These are phyloP conservation scores for Myrmaecium sp. DNA, from an alignment of 2,329 filamentous ascomycete genomes.

Conservation along the genomic window DNA sequence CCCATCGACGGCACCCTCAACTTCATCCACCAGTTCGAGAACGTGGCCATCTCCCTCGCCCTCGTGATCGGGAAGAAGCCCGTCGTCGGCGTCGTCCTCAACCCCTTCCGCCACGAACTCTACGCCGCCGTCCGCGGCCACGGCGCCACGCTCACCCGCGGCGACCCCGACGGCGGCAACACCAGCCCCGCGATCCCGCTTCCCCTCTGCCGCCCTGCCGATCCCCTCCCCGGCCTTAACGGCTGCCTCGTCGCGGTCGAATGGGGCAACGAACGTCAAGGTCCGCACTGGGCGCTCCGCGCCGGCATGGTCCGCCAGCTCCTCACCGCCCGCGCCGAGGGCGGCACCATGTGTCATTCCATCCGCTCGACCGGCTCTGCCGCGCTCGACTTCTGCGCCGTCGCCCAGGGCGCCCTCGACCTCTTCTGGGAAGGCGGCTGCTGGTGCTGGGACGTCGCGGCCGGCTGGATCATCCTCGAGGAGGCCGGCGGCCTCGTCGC, in stretches of 20 bases:
- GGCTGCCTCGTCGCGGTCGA: slow-evolving; percentile 18
- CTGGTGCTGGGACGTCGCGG: slow-evolving; percentile 20
- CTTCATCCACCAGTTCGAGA: slow-evolving; percentile 21
- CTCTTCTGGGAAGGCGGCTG: slow-evolving; percentile 21
- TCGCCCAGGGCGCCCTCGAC: slow-evolving; percentile 18
- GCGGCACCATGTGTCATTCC: slow-evolving; percentile 17
- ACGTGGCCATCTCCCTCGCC: slow-evolving; percentile 17
- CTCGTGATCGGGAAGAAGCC: slow-evolving; percentile 16
- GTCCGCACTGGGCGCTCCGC: slow-evolving; percentile 20
- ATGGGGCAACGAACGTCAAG: slow-evolving; percentile 20
- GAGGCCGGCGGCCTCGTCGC: slow-evolving; percentile 21
- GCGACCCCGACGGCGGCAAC: slow-evolving; percentile 8
- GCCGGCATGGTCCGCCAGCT: slow-evolving; percentile 13
- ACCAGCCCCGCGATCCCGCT: slow-evolving; percentile 13
- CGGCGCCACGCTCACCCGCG: slow-evolving; percentile 14
- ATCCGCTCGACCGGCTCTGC: slow-evolving; percentile 19
- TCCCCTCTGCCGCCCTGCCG: slow-evolving; percentile 11
- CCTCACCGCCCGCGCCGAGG: slow-evolving; percentile 11
- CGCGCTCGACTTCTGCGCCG: slow-evolving; percentile 22
- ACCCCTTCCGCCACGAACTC: slow-evolving; percentile 17
- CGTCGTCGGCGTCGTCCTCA: slow-evolving; percentile 19
- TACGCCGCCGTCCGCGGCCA: slow-evolving; percentile 17
- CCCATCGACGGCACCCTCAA: slow-evolving; percentile 24
- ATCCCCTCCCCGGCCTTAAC: slow-evolving; percentile 13
- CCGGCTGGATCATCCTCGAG: slow-evolving; percentile 21